Conservation (phyloP, 805 yeast species). For the Saccharomycopsis sp. region DNA sequence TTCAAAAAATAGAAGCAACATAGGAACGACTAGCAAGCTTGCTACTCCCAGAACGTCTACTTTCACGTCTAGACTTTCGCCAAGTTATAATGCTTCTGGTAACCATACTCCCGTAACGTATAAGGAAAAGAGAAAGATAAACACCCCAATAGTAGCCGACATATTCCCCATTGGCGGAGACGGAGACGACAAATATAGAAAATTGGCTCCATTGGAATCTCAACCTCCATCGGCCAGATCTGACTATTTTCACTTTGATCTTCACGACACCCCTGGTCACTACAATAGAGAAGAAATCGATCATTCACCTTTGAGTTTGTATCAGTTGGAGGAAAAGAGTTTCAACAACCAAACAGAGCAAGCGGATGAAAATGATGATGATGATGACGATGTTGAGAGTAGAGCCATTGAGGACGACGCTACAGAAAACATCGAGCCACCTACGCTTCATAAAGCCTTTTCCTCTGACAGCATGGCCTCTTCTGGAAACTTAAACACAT, state of each 20-base stretch:
- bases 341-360: background rate
- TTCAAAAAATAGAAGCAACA: background rate
- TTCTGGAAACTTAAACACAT: background rate
- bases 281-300: background rate
- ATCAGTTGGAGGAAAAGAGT: background rate
- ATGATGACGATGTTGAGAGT: slow-evolving; percentile 13
- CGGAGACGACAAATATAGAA: background rate
- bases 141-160: slow-evolving; percentile 16
- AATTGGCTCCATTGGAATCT: slow-evolving; percentile 14
- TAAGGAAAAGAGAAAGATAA: background rate
- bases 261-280: background rate
- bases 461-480: background rate
- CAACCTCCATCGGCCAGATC: slow-evolving; percentile 16
- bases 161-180: slow-evolving; percentile 2
- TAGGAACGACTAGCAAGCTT: slow-evolving; percentile 2
- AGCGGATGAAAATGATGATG: slow-evolving; percentile 2
- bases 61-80: background rate
- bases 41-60: slow-evolving; percentile 3
- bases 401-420: slow-evolving; percentile 19
- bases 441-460: too few relatives aligned
- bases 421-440: background rate
- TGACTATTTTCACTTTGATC: slow-evolving; percentile 10
- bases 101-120: slow-evolving; percentile 2
- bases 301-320: background rate
- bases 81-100: background rate